Base-by-base conservation (phyloP, 2,329 filamentous ascomycete species). In the Pyrenochaeta sp. region DNA sequence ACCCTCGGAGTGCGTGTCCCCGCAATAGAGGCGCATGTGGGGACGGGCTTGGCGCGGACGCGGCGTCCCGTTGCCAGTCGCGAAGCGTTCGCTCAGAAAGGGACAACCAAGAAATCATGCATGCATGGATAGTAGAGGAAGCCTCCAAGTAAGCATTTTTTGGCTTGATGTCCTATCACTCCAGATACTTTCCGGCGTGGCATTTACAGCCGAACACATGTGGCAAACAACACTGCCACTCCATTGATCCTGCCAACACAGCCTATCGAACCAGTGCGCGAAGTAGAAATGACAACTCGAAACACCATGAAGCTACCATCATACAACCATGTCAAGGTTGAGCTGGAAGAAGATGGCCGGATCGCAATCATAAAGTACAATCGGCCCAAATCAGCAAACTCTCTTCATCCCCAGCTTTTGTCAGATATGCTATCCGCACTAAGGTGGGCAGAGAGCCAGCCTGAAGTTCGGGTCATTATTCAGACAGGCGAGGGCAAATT, bases 301-400 rank as follows among this genome's bases (percentile, higher is more conserved):
- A 17, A 9, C 29, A 32, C 14, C 29, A 32, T 32, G 29, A 17
- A 7, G 14, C 29, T 15, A 20, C 29, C 29, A 7, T 32, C 29
- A 6, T 32, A 18, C 14, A 4, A 28, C 7, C 18, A 35, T 18
- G 39, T 41, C 18, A 42, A 37, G 17, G 24, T 47, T 7, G 31
- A 37, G 15, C 24, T 42, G 8, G 23, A 23, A 26, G 30, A 24
- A n/a, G 13, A 13, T 13, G 38, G 26, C 5, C 38, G 18, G 8
- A 31, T 55, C 20, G 53, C 55, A 22, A 21, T 60, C 15, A 9
- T 60, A 6, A 58, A 44, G 29, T 58, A 56, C 36, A 60, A 54
- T 35, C 55, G 56, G 19, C 55, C 56, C 3, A 29, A 46, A 26
- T 55, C 56, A 9, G 56, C 52, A 9, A 60, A 58, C 35, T 53